Evolutionary conservation across 306 rosid species (phyloP).

Genomic region (Mimosa pudica): DNA sequence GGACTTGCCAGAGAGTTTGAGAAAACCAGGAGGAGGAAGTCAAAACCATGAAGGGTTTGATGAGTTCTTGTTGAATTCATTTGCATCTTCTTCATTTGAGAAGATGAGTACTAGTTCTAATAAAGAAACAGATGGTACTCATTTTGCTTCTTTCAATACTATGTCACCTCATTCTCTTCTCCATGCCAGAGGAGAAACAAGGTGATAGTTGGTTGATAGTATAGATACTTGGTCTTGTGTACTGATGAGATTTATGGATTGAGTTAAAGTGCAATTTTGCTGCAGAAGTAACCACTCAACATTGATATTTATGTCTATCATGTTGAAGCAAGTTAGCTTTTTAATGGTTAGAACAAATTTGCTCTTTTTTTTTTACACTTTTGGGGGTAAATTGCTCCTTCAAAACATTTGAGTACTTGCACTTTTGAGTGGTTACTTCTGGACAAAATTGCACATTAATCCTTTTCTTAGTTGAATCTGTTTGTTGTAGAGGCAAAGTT

Average conservation of each 20-base stretch:
- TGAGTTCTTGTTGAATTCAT: slow-evolving; percentile 46
- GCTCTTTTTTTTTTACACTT: too few species aligned
- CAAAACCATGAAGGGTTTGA: slow-evolving; percentile 54
- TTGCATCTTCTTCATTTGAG: slow-evolving; percentile 53
- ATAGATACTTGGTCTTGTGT: neutral
- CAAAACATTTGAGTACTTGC: too few species aligned
- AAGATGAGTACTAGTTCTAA: slow-evolving; percentile 40
- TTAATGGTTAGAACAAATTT: too few species aligned
- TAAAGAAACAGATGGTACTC: slow-evolving; percentile 35
- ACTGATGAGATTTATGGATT: neutral
- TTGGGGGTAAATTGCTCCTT: too few species aligned
- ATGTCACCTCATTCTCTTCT: slow-evolving; percentile 47
- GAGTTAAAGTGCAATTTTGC: too few species aligned
- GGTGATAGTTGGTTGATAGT: neutral
- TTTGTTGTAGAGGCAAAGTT: neutral
- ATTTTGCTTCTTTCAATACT: slow-evolving; percentile 42
- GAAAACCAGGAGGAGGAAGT: slow-evolving; percentile 30
- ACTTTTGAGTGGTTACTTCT: too few species aligned
- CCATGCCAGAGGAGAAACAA: slow-evolving; percentile 38
- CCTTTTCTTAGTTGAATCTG: neutral
- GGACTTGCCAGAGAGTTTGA: slow-evolving; percentile 45
- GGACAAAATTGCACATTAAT: too few species aligned
- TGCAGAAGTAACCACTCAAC: too few species aligned
- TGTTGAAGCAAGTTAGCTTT: too few species aligned
- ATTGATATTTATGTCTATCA: too few species aligned